phyloP scores from a whole-genome alignment of 352 stramenopile genomes.

The Phytophthora fragariae region DNA sequence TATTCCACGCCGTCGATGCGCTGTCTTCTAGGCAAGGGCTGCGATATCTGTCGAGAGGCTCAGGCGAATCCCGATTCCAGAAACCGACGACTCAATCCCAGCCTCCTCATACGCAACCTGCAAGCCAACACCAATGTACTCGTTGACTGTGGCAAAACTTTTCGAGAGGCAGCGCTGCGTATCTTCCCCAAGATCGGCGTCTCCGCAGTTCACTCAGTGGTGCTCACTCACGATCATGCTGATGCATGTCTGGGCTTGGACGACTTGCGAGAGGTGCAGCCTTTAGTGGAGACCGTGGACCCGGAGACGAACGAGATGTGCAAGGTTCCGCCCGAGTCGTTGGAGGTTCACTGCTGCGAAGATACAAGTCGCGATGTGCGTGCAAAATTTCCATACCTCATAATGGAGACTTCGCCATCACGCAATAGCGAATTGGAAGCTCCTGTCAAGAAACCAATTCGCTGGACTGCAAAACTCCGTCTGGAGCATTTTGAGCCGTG shows the following conservation, averaged over 20 bases:
- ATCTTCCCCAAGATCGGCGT: constrained; percentile 56
- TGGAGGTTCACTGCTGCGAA: constrained; percentile 58
- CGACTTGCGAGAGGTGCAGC: constrained; percentile 72
- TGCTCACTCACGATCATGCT: constrained; percentile 84
- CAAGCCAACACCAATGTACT: constrained; percentile 50
- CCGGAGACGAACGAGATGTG: constrained; percentile 45
- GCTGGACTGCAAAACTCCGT: constrained; percentile 69
- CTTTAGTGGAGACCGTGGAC: constrained; percentile 46
- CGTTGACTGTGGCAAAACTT: constrained; percentile 85
- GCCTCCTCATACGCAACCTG: constrained; percentile 63
- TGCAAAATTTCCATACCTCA: constrained; percentile 76
- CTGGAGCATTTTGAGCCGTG: constrained; percentile 61
- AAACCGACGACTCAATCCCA: constrained; percentile 76
- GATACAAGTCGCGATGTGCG: constrained; percentile 59
- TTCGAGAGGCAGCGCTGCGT: constrained; percentile 65
- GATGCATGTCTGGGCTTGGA: constrained; percentile 79
- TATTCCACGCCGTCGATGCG: constrained; percentile 72
- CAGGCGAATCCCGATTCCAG: constrained; percentile 52
- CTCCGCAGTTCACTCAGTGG: constrained; percentile 55
- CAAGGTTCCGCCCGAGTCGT: constrained; percentile 46
- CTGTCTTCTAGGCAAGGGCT: constrained; percentile 58
- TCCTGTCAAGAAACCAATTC: constrained; percentile 36
- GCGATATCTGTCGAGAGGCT: constrained; percentile 55
- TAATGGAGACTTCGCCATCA: constrained; percentile 26
- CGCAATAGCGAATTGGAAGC: constrained; percentile 5